Conservation (phyloP, 2,329 filamentous ascomycete genomes). For the Harringtonia lauricola region DNA sequence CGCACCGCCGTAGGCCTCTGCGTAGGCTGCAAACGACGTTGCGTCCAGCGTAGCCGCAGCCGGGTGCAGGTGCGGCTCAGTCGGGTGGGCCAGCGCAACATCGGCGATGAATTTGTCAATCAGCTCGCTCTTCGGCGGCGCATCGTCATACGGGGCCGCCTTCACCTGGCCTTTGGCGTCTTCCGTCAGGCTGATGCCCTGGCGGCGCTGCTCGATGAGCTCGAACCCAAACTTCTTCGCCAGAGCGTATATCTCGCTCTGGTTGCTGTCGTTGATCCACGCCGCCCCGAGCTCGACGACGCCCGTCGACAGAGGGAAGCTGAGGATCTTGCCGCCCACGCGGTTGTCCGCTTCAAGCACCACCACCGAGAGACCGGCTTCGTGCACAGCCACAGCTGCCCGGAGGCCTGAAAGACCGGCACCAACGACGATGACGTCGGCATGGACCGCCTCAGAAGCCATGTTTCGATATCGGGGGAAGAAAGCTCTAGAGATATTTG, state of each 20-base stretch:
- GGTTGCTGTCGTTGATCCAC: slow-evolving; percentile 12
- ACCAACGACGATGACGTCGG: slow-evolving; percentile 9
- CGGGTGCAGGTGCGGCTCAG: no score
- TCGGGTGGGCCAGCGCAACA: no score
- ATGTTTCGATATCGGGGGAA: no score
- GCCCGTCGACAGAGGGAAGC: neutral
- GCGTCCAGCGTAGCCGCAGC: no score
- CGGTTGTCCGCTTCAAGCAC: slow-evolving; percentile 38
- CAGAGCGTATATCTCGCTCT: slow-evolving; percentile 4
- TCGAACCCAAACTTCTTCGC: slow-evolving; percentile 1
- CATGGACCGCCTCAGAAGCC: no score
- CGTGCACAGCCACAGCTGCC: slow-evolving; percentile 5
- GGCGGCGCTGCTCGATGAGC: slow-evolving; percentile 6
- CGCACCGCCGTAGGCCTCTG: slow-evolving; percentile 5
- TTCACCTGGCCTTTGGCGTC: slow-evolving; percentile 4
- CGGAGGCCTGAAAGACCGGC: slow-evolving; percentile 7
- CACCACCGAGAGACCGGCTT: slow-evolving; percentile 16
- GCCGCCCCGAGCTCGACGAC: slow-evolving; percentile 9
- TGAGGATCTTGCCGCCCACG: slow-evolving; percentile 40
- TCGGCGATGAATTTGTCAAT: no score
- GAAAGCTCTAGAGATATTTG: no score
- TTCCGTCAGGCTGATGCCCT: slow-evolving; percentile 7
- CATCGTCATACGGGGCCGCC: slow-evolving; percentile 4
- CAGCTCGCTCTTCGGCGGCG: neutral
- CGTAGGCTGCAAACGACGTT: no score